Evolutionary conservation across 2,329 filamentous ascomycete species (phyloP), one percentile per base, ranked within the genome.

Genomic region (Colletotrichum incanum): DNA sequence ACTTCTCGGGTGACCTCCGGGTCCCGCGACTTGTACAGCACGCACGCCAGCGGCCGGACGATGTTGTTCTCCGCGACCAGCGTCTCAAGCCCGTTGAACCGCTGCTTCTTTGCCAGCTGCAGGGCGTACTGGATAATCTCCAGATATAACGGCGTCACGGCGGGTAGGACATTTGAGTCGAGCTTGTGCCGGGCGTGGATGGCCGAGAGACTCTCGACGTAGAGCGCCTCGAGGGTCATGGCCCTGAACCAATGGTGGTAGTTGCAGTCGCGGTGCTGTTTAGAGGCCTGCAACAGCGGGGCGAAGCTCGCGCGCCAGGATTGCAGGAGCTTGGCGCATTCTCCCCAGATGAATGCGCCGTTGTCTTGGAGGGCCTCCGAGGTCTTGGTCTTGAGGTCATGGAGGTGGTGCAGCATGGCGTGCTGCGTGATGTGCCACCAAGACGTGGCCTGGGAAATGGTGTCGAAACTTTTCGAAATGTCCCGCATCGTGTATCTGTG

Each of bases 351-450:
- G 47, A 43, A 31, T 9, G 41, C 16, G 31, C 23, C 45, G 37
- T 56, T 23, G 31, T 7, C 23, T 8, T 45, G 12, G 50, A 26
- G 8, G 39, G 20, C 20, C 39, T 39, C 47, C 5, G 9, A 16
- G 43, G 7, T 20, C 16, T n/a, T 23, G 39, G 23, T 34, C 31
- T 70, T 68, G 47, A 64, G 37, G 14, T 43, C 61, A 54, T 73
- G 71, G 26, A 73, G 67, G 28, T 20, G 16, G 56, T 71, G 62
- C 28, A 50, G 54, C 26, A 71, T 52, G 43, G 23, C 34, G 31
- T 73, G 67, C 39, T 71, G 71, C 16, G 58, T 58, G 8, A 47
- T 31, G 23, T 73, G 47, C 71, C 62, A 71, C 71, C 67, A 73
- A 2, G 50, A 52, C 4, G 49, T 39, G n/a, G 71, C 71, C 18